These are phyloP conservation scores for Penicillium psychrosexuale DNA, from an alignment of 2,329 filamentous ascomycete genomes.

Conservation along the genomic window DNA sequence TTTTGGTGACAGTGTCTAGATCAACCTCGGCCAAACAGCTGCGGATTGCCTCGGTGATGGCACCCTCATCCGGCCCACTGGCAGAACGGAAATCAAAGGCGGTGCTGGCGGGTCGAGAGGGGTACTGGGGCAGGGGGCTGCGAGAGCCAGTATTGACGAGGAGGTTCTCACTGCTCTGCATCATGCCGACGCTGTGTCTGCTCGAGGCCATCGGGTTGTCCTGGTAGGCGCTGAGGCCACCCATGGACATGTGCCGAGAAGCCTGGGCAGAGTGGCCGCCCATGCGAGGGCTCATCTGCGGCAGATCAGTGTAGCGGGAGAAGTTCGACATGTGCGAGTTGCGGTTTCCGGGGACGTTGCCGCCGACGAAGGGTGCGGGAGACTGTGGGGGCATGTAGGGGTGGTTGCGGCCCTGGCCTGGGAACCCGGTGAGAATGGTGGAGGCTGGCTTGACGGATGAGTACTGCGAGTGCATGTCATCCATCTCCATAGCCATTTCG, in stretches of 20 bases:
- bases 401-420: conserved; percentile 55
- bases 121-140: conserved; percentile 49
- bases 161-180: conserved; percentile 47
- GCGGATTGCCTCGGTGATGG: conserved; percentile 82
- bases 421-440: conserved; percentile 83
- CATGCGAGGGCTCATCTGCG: conserved; percentile 32
- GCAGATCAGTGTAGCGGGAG: conserved; percentile 62
- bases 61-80: conserved; percentile 68
- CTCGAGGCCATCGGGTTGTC: conserved; percentile 37
- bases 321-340: conserved; percentile 70
- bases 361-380: conserved; percentile 64
- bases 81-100: conserved; percentile 57
- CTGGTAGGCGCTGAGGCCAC: conserved; percentile 50
- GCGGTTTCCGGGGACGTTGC: conserved; percentile 50
- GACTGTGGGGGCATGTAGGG: conserved; percentile 81
- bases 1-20: conserved; percentile 96
- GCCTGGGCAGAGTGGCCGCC: conserved; percentile 26
- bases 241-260: conserved; percentile 59
- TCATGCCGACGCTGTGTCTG: conserved; percentile 43
- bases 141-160: conserved; percentile 40
- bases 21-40: conserved; percentile 82
- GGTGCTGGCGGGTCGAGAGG: conserved; percentile 53
- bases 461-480: conserved; percentile 96
- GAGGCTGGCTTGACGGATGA: conserved; percentile 83
- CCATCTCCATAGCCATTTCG: conserved; percentile 80